Evolutionary conservation across 768 basidiomycete species (phyloP), one percentile per base, ranked within the genome.

Genomic region (Boletus fagicola): DNA sequence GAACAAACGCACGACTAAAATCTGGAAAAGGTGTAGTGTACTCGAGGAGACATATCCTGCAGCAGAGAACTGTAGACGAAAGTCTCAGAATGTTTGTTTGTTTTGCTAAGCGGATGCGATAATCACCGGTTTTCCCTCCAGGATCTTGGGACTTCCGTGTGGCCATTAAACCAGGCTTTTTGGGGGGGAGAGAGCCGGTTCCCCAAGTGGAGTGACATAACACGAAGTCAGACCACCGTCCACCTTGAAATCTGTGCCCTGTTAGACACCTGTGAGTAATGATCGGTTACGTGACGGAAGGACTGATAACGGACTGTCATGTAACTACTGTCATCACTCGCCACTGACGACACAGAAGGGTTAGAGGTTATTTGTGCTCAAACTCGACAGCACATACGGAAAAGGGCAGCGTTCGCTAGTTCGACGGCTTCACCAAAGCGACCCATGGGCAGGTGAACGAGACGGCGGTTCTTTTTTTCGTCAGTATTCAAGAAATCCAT

Each of bases 401-500:
- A 99, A 26, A 98, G 79, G 20, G 93, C 95, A 30, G 85, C 94
- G 68, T 88, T 90, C 8, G 97, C 97, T 57, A 95, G 81, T 73
- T 99, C 97, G 60, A 98, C 80, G 0, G 95, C 97, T 77, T 98
- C 94, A 38, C 96, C 96, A 71, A 99, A 99, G 59, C 96, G 85
- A 59, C 95, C 95, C 92, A 97, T 93, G 1, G 95, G 96, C 16
- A 96, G 83, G 65, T 94, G 93, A 22, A 93, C 86, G 70, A 98
- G 70, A 46, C 97, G 83, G 30, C 97, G 86, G 44, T 98, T 85
- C 57, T 89, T 85, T 78, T 98, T 98, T 80, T 99, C 97, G 45
- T 87, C 79, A 20, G 97, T 98, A 74, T 98, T 84, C 68, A 99
- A 83, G 82, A 96, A 99, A 74, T 98, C 88, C 97, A 99, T 99